Percentiles rank a stretch among this genome's conserved stretches.
Evolutionary conservation across 495 filamentous ascomycete genomes (phyloP).

Genomic region (Tuber borchii): DNA sequence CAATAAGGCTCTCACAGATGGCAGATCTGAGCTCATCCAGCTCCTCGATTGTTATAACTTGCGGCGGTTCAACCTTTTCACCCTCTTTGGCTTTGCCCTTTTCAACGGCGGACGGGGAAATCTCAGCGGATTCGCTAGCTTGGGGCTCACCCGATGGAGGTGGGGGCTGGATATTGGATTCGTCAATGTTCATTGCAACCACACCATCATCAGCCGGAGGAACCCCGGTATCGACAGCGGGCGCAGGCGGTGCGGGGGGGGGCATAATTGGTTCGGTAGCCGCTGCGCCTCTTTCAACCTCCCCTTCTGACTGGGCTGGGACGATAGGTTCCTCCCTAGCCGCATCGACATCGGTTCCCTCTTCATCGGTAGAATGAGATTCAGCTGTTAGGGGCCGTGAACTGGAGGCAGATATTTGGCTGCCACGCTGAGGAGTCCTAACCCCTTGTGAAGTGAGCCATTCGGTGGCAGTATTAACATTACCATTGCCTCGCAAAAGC

Average conservation of each 20-base stretch:
- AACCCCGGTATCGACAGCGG: slow-evolving; percentile 21
- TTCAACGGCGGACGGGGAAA: slow-evolving; percentile 30
- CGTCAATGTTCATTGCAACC: slow-evolving; percentile 47
- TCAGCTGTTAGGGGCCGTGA: slow-evolving; percentile 34
- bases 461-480: slow-evolving; percentile 32
- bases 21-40: slow-evolving; percentile 68
- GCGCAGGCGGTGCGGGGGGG: slow-evolving; percentile 40
- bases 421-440: slow-evolving; percentile 30
- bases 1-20: slow-evolving; percentile 71
- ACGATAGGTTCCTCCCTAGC: slow-evolving; percentile 24
- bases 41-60: slow-evolving; percentile 64
- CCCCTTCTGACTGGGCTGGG: slow-evolving; percentile 15
- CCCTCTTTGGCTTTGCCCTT: slow-evolving; percentile 41
- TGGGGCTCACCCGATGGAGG: slow-evolving; percentile 31
- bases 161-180: slow-evolving; percentile 41
- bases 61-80: slow-evolving; percentile 37
- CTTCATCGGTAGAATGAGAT: slow-evolving; percentile 39
- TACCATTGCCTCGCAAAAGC: slow-evolving; percentile 34
- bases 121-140: slow-evolving; percentile 42
- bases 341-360: slow-evolving; percentile 36
- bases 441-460: slow-evolving; percentile 30
- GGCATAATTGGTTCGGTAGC: slow-evolving; percentile 18
- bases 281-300: slow-evolving; percentile 8
- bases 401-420: slow-evolving; percentile 32
- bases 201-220: slow-evolving; percentile 27